Evolutionary conservation across 2,329 filamentous ascomycete genomes (phyloP), one percentile per base, ranked within the genome.

Genomic region (Fusarium armeniacum): DNA sequence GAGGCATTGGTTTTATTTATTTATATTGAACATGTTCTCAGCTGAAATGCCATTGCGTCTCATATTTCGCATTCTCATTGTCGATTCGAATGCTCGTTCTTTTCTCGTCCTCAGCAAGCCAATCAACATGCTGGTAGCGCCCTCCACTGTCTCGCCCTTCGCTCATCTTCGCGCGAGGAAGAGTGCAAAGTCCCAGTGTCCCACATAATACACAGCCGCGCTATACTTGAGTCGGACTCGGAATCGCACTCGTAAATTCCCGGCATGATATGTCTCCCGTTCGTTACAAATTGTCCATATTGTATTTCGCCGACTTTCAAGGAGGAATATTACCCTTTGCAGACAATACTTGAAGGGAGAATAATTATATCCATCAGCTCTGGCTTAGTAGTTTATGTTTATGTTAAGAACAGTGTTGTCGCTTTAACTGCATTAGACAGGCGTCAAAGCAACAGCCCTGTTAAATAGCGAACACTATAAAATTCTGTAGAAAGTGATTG

Each of bases 381-480:
- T 6, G 62, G 47, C 9, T 62, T 49, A 8, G 51, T 63, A 12
- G 51, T 43, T 47, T 66, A 69, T 33, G 73, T 68, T 24, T 66
- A 69, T 33, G 73, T 68, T 24, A 84, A 72, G 75, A 81, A 85
- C 2, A 81, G 58, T 0, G 83, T 84, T 13, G 84, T 77, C 0
- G 76, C 75, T 62, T 81, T 81, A 0, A 78, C 78, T 5, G 78
- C 70, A 41, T 86, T 84, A n/a, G 85, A 86, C 66, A 0, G 83
- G 63, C 3, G 81, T 82, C 13, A 84, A 45, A 10, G 81, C 69
- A 5, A 86, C 65, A 50, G 81, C 85, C 16, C 70, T 65, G n/a
- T 72, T 78, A 18, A 86, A 73, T 3, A 86, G 54, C 0, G 81
- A 72, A 0, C 83, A 86, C 2, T 81, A 76, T 0, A 74, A 75